A percentile compares a stretch with the other conserved stretches of the same genome.
These are phyloP conservation scores for Pogostemon cablin DNA, from an alignment of 257 asterid species.

Conservation along the genomic window DNA sequence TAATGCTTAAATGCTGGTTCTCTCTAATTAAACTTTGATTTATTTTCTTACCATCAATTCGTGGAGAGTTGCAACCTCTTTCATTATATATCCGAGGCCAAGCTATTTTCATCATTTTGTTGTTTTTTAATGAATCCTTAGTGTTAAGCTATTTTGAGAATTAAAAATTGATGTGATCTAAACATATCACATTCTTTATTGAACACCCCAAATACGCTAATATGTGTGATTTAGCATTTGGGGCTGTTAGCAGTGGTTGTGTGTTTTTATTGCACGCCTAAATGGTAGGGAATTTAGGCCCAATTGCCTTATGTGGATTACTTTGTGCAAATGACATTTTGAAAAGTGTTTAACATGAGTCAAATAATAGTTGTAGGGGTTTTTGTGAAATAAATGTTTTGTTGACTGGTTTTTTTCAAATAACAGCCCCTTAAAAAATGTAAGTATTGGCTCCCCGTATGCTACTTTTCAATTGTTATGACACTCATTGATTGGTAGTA, in stretches of 20 bases:
- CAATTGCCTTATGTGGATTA: neutral
- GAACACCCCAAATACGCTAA: neutral
- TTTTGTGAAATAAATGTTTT: neutral
- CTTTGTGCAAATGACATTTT: neutral
- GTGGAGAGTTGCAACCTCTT: neutral
- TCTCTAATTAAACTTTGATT: neutral
- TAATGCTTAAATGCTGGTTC: neutral
- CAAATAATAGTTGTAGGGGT: neutral
- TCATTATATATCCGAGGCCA: neutral
- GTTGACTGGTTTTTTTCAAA: neutral
- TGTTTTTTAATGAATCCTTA: neutral
- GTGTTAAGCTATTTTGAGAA: neutral
- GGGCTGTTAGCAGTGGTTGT: neutral
- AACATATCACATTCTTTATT: neutral
- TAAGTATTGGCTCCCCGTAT: neutral
- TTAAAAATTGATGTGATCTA: neutral
- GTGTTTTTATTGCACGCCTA: neutral
- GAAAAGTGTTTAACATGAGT: neutral
- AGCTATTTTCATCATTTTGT: neutral
- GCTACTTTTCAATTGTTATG: neutral
- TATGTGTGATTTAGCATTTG: neutral
- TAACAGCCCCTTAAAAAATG: neutral
- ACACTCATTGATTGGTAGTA: neutral
- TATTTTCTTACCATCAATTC: neutral
- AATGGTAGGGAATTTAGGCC: neutral